Evolutionary conservation across 768 basidiomycete genomes (phyloP), one percentile per base, ranked within the genome.

Genomic region (Asterophora parasitica): DNA sequence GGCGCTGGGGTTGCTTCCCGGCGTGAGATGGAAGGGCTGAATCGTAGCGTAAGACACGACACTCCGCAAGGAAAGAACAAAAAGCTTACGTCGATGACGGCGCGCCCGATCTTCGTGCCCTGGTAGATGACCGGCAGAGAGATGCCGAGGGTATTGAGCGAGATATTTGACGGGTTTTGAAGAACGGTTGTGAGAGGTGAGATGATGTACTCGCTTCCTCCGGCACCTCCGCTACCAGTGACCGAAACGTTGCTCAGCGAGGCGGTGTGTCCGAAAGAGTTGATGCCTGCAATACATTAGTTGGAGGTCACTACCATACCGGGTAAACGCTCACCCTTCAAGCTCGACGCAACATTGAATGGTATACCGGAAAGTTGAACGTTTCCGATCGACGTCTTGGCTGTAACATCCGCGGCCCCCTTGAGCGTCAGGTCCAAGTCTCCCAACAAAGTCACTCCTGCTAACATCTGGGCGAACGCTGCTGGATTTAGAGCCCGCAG

Each of bases 101-200:
- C 80, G 12, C 74, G 74, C 10, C 85, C 83, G 34, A 88, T 71
- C 58, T 66, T 65, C 17, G 77, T 72, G 12, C 75, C 74, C 35
- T 81, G 61, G 59, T 75, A 85, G 44, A 74, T 63, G 4, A 82
- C 82, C 0, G 81, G 76, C 31, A 89, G 71, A 4, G 79, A 65
- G 17, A 85, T 68, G 38, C 74, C 70, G 46, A 74, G 71, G 8
- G 84, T 85, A 45, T 73, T 61, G 27, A 88, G 67, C 4, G 82
- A 80, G 28, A 87, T 61, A 55, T 85, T 84, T 4, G 83, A 85
- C 6, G 83, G 85, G 51, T 88, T 87, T 17, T 80, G 60, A 38
- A 87, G 65, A 11, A 63, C 71, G 15, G 82, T 74, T 0, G 74
- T 78, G n/a, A 85, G 61, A 1, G 80, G 82, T 3, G 79, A 59